Evolutionary conservation across 139 green algal genomes (phyloP), one percentile per base, ranked within the genome.

Genomic region (Picochlorum sp.): DNA sequence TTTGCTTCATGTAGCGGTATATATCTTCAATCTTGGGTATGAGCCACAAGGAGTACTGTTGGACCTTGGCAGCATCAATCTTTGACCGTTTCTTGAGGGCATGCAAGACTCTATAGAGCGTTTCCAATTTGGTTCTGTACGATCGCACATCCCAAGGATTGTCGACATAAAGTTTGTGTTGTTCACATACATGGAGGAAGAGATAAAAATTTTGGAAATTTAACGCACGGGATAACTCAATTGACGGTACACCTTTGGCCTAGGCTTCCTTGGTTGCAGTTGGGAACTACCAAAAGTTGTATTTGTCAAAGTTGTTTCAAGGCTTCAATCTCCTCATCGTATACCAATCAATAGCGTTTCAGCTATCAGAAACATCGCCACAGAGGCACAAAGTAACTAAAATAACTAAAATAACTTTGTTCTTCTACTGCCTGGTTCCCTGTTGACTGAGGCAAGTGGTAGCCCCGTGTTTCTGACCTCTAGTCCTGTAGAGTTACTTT

Each of bases 121-220:
- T 30, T 30, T 30, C 28, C 28, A 30, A 30, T 30, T 30, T 30
- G 28, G 28, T 30, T 30, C 45, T 52, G 45, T 52, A 52, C 45
- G 45, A 52, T 52, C 45, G 7, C 45, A 52, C 45, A 52, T 52
- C 45, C 45, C 45, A 52, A n/a, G 45, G 45, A 52, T 52, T 52
- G 45, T 52, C 45, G 45, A 52, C 18, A 20, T 52, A 52, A 52
- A 52, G 45, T 52, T 52, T 52, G 45, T 52, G 45, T 52, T 52
- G 45, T 52, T 52, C 45, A 24, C 45, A 52, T 52, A 52, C 45
- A 52, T 52, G 4, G 45, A 0, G 45, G 45, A 52, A 52, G 45
- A 52, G 45, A 52, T 52, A 52, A 52, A 52, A 52, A 52, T 24
- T 52, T 52, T 52, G 45, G 45, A 52, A 52, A 52, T 52, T 52